phyloP scores from a whole-genome alignment of 148 eudicot species.

The Diospyros kaki region DNA sequence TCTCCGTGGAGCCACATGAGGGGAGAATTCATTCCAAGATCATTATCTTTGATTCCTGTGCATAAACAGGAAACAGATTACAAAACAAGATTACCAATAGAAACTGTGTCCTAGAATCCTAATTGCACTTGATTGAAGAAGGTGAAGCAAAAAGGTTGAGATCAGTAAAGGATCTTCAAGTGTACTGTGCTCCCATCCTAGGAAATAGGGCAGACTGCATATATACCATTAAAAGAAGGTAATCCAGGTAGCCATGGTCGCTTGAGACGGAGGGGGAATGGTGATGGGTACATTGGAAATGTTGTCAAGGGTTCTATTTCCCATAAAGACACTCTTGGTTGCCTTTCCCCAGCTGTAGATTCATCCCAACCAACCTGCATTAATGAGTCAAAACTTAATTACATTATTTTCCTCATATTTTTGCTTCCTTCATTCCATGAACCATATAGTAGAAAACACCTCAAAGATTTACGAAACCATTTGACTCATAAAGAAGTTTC shows the following conservation, averaged over 20 bases:
- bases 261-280: slow-evolving; percentile 63
- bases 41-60: slow-evolving; percentile 58
- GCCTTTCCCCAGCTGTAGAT: slow-evolving; percentile 82
- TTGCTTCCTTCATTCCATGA: neutral
- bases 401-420: too few species aligned
- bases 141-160: neutral
- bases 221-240: slow-evolving; percentile 52
- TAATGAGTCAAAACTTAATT: slow-evolving; percentile 1
- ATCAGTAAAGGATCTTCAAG: neutral
- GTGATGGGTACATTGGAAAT: slow-evolving; percentile 82
- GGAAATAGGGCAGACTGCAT: neutral
- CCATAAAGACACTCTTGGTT: slow-evolving; percentile 79
- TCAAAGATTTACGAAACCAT: too few species aligned
- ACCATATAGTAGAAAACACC: too few species aligned
- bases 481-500: too few species aligned
- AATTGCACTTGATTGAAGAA: neutral
- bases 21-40: slow-evolving; percentile 58
- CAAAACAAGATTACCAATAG: neutral
- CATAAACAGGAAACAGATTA: slow-evolving; percentile 10
- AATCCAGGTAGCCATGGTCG: slow-evolving; percentile 74
- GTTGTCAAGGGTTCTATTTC: slow-evolving; percentile 85
- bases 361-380: slow-evolving; percentile 89
- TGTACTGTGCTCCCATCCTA: neutral
- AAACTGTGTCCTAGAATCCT: neutral
- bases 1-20: slow-evolving; percentile 74